phyloP scores from a whole-genome alignment of 164 flowering plant species.

The Malania oleifera region DNA sequence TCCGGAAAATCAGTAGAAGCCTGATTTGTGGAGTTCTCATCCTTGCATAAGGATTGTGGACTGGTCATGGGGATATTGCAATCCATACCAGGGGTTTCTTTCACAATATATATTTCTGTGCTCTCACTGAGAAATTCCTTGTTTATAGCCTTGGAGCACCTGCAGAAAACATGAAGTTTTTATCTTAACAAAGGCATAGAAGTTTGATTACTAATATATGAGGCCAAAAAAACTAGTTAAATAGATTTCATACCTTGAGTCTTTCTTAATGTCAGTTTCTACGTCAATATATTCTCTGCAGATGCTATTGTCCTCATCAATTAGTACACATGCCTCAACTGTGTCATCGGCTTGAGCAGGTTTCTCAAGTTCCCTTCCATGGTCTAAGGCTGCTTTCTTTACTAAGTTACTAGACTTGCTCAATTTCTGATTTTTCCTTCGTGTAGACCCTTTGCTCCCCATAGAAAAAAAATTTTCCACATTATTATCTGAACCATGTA shows the following conservation, averaged over 20 bases:
- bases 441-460: constrained; percentile 18
- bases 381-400: constrained; percentile 16
- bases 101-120: constrained; percentile 37
- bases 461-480: constrained; percentile 18
- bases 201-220: no score
- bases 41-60: constrained; percentile 27
- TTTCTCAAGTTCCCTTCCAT: constrained; percentile 12
- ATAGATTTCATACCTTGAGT: no score
- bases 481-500: constrained; percentile 20
- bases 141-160: constrained; percentile 28
- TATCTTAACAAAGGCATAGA: no score
- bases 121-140: constrained; percentile 24
- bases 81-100: constrained; percentile 42
- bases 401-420: constrained; percentile 18
- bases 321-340: constrained; percentile 13
- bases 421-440: constrained; percentile 26
- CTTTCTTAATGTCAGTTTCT: constrained; percentile 25
- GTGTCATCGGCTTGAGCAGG: constrained; percentile 15
- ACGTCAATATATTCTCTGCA: constrained; percentile 32
- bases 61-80: constrained; percentile 14
- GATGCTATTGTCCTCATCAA: constrained; percentile 16
- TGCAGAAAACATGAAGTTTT: constrained; percentile 26
- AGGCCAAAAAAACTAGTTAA: no score
- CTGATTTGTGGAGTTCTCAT: constrained; percentile 30
- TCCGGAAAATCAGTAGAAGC: constrained; percentile 31